Base-by-base conservation (phyloP, 257 asterid species). In the Solanum chiquidenum region DNA sequence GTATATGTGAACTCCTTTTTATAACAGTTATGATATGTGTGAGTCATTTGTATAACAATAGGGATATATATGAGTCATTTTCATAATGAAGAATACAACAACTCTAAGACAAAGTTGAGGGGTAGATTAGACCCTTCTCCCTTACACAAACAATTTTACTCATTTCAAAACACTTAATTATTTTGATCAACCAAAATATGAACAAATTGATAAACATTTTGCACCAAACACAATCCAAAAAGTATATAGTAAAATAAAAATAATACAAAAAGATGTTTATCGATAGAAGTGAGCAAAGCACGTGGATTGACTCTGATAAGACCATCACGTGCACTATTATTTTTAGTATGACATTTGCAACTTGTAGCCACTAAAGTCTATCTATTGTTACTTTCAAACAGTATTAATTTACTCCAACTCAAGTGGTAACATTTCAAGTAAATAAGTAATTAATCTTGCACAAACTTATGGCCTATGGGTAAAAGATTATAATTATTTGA, bases 271-370 rank as follows among this genome's bases (percentile, higher is more conserved):
- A 35, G 3, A 7, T 44, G 11, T 16, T 71, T 71, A 27, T 79
- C 13, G 6, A 13, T 80, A 27, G 5, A 80, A 27, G 85, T 77
- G 40, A 49, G 13, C 27, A 80, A 18, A 80, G 40, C 85, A 80
- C 68, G 66, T 80, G 85, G 68, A 44, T 80, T 80, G 85, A 79
- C 85, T 46, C 35, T 79, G 66, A 29, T 79, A 18, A 27, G 40
- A 44, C 85, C 5, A 44, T 79, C 85, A 80, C 68, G 85, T 80
- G 85, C 9, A 79, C 3, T 44, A 79, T 27, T 14, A 25, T 80
- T 46, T 46, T 25, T 25, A 42, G 62, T 25, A 16, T 79, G 27
- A 27, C 25, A 27, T 46, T 80, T 46, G 85, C 85, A 44, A 31
- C 85, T 80, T 80, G 85, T 2, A 27, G 42, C 68, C 66, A 80